Conservation (phyloP, 2,329 filamentous ascomycete genomes). For the Boeremia exigua region DNA sequence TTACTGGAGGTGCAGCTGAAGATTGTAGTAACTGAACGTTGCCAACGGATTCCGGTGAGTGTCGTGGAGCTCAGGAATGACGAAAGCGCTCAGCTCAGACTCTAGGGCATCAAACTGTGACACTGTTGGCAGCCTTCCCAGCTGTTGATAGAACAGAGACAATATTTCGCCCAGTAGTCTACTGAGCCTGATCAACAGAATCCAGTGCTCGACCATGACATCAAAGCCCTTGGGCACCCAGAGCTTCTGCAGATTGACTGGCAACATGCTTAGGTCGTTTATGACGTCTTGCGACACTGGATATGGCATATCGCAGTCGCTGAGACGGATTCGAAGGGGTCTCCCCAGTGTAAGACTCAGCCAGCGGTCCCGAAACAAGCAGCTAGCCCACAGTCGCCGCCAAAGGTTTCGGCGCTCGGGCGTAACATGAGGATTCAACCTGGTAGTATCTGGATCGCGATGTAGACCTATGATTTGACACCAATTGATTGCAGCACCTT, state of each 20-base stretch:
- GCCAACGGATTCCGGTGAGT: not conserved
- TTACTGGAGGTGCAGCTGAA: slow-evolving; percentile 12
- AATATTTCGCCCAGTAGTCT: slow-evolving; percentile 3
- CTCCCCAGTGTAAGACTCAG: slow-evolving; percentile 10
- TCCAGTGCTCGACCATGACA: slow-evolving; percentile 1
- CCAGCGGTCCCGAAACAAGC: slow-evolving; percentile 13
- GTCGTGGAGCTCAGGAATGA: not conserved
- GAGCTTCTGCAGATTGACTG: not conserved
- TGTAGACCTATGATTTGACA: slow-evolving; percentile 14
- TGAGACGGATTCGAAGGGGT: slow-evolving; percentile 4
- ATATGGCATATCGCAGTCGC: slow-evolving; percentile 12
- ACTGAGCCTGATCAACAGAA: slow-evolving; percentile 1
- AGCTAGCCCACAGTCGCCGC: slow-evolving; percentile 10
- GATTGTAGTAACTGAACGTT: slow-evolving; percentile 5
- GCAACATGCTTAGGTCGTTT: not conserved
- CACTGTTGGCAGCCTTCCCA: not conserved
- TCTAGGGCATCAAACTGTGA: slow-evolving; percentile 2
- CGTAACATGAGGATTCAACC: not conserved
- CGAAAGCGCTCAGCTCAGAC: not conserved
- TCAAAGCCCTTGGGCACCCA: not conserved
- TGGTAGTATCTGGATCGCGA: slow-evolving; percentile 8
- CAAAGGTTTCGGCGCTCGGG: slow-evolving; percentile 3
- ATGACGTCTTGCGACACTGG: not conserved
- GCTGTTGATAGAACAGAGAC: slow-evolving; percentile 3
- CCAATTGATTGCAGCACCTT: slow-evolving; percentile 9